Base-by-base conservation (phyloP, 768 basidiomycete species). In the Wakefieldia striispora region DNA sequence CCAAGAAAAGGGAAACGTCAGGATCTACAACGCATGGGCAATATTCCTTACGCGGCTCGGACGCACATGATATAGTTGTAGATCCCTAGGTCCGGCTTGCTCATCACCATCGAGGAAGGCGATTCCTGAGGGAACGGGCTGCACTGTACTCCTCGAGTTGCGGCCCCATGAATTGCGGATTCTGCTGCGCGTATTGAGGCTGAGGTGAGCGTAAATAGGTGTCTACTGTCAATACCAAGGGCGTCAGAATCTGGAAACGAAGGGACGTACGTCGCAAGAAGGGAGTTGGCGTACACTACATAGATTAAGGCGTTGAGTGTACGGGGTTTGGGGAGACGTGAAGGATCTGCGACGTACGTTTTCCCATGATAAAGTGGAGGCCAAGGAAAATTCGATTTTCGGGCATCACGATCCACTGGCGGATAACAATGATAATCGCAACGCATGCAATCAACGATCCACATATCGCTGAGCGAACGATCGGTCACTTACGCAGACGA, bases 231-330 rank as follows among this genome's bases (percentile, higher is more conserved):
- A 21, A 3, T 9, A 26, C 39, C 9, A 6, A 13, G n/a, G 16
- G 36, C 14, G 13, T 2, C 3, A 4, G 34, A 20, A 14, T 36
- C 23, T 21, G 4, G 21, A 14, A 16, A n/a, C 12, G 43, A 7
- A 4, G 17, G 10, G 26, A 53, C 63, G 8, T 48, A 64, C 64
- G 53, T 64, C 17, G 64, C 64, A 29, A 64, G 48, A 10, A 64
- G 35, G 23, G 55, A 65, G 20, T 65, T 65, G 36, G 62, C 62
- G 9, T 64, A 58, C 14, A 64, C 62, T 64, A 31, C 1, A 6
- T 16, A 17, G 13, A 6, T 21, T 0, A 5, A 24, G 6, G 2
- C 8, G 9, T 19, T 39, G 20, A 23, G 7, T 45, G 33, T 26
- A 21, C 16, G 19, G 3, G 5, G 13, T 20, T 33, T n/a, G 13